Base-by-base conservation (phyloP, 306 rosid genomes). In the Canavalia ensiformis region DNA sequence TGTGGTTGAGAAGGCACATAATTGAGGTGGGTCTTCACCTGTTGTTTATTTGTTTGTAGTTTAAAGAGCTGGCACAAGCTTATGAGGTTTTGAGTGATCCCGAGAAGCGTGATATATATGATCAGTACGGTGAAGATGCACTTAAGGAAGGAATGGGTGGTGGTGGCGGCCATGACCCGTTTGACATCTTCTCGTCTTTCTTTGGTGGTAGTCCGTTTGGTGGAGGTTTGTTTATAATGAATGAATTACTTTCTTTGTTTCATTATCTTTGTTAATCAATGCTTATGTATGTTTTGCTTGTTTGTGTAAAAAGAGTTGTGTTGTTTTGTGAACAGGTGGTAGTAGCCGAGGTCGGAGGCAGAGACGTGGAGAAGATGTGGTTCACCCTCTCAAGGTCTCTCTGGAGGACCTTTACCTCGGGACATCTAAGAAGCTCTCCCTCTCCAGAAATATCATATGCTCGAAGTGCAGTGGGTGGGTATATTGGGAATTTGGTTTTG, bases 61-160 rank as follows among this genome's bases (percentile, higher is more conserved):
- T 95, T 77, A 95, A 95, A 65, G 98, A 95, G 92, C 79, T 95
- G 84, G 97, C 97, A 5, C 97, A 92, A 83, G 98, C 98, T 28
- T 95, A 95, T 37, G 97, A 95, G 87, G 97, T 95, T 74, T 79
- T 95, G 64, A 91, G 95, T 74, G 98, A 94, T 55, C 97, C 98
- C 8, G 98, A 92, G 84, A 94, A 94, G 81, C 98, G 98, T 74
- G 97, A 94, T 79, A 84, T 94, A 71, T 94, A 94, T 70, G 98
- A 94, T 80, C 93, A 88, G 39, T 94, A 92, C 59, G 98, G 98
- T 29, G 98, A 95, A 78, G 99, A 95, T 55, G 99, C 97, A 1
- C 97, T 95, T n/a, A 95, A 95, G 91, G 97, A 95, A 88, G 99
- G 99, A 89, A 88, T 93, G 97, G 98, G 97, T 12, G 98, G 95